Percentiles rank a stretch among this genome's conserved stretches.
phyloP scores from a whole-genome alignment of 495 filamentous ascomycete species.

The Podospora conica region DNA sequence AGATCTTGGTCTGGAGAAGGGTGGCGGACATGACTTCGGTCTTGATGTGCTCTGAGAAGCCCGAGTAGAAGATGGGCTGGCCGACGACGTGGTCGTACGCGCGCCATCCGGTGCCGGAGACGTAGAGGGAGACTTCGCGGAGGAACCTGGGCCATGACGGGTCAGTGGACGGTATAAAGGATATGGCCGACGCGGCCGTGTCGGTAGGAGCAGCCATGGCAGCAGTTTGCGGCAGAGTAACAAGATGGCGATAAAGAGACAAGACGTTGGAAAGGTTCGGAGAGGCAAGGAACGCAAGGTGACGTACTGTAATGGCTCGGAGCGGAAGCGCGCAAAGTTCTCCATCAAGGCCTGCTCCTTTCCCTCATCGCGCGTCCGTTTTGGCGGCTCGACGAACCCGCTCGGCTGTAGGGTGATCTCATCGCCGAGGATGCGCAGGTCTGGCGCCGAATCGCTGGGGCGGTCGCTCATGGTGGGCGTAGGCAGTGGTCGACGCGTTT shows the following conservation, averaged over 20 bases:
- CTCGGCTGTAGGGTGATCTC: conserved; percentile 75
- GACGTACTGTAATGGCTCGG: conserved; percentile 47
- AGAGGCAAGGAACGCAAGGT: background rate
- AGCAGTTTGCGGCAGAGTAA: background rate
- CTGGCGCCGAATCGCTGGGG: conserved; percentile 56
- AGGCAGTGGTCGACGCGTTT: conserved; percentile 14
- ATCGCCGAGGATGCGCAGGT: conserved; percentile 74
- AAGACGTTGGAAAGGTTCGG: background rate
- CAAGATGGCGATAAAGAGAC: background rate
- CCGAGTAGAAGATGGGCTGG: conserved; percentile 86
- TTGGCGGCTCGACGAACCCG: conserved; percentile 55
- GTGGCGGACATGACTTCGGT: conserved; percentile 63
- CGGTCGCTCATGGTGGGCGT: conserved; percentile 3
- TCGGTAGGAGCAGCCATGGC: conserved; percentile 7
- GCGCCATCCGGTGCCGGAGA: conserved; percentile 88
- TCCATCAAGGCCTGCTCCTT: conserved; percentile 70
- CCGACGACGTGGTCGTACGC: conserved; percentile 86
- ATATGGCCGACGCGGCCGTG: conserved; percentile 14
- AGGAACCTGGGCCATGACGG: conserved; percentile 60
- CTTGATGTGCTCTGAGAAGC: conserved; percentile 89
- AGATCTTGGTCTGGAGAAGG: conserved; percentile 65
- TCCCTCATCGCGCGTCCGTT: conserved; percentile 31
- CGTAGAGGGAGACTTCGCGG: conserved; percentile 82
- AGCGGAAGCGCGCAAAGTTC: conserved; percentile 72
- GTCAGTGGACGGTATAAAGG: conserved; percentile 19